These are phyloP conservation scores for Funneliformis caledonium DNA, from an alignment of 371 early-diverging fungal species.

Conservation along the genomic window DNA sequence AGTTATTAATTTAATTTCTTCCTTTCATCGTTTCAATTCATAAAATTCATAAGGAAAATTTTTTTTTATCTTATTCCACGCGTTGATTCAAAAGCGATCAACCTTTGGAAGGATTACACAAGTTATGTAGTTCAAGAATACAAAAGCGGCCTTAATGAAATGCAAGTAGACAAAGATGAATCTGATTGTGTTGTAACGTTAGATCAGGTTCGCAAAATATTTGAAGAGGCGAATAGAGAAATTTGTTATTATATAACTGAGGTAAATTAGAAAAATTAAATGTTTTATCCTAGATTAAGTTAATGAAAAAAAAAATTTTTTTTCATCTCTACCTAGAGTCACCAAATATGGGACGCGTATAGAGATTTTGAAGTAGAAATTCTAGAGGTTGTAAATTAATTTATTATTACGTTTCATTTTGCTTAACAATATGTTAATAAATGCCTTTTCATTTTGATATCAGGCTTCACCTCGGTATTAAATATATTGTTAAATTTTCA, in stretches of 20 bases:
- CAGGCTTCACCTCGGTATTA: slow-evolving; percentile 14
- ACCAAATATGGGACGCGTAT: slow-evolving; percentile 28
- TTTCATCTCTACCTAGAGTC: slow-evolving; percentile 41
- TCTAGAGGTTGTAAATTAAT: slow-evolving; percentile 11
- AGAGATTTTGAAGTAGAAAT: slow-evolving; percentile 27
- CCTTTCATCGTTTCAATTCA: background rate
- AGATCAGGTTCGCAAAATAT: slow-evolving; percentile 14
- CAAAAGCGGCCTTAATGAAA: slow-evolving; percentile 2
- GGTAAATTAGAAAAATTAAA: slow-evolving; percentile 10
- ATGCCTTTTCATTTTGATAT: background rate
- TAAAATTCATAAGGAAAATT: background rate
- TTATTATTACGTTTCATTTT: background rate
- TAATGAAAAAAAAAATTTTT: background rate
- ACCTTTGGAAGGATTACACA: slow-evolving; percentile 21
- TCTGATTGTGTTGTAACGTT: background rate
- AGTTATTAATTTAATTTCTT: background rate
- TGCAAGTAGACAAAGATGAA: background rate
- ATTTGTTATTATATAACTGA: background rate
- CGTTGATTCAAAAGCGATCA: slow-evolving; percentile 10
- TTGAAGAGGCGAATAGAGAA: slow-evolving; percentile 2
- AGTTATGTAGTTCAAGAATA: slow-evolving; percentile 8
- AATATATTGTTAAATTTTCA: background rate
- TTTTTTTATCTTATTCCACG: background rate
- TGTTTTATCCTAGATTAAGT: no score
- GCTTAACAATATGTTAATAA: background rate